Conservation (phyloP, 1,284 basidiomycete species). For the Heterobasidion occidentale region DNA sequence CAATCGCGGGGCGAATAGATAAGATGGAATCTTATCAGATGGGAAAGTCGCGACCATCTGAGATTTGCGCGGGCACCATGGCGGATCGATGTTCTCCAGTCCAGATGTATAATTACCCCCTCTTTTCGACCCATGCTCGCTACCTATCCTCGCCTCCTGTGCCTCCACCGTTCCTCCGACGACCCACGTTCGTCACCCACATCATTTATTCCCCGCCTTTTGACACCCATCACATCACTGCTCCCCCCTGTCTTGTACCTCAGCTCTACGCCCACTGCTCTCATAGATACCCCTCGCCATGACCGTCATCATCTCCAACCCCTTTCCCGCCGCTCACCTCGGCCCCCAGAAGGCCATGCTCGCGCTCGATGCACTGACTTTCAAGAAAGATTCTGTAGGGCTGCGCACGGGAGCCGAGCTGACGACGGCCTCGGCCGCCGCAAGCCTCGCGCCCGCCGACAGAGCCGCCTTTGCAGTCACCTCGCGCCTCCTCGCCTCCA, state of each 20-base stretch:
- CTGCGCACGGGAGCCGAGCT: background rate
- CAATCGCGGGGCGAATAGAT: background rate
- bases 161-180: background rate
- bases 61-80: background rate
- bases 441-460: constrained; percentile 17
- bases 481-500: constrained; percentile 36
- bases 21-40: constrained; percentile 2
- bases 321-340: background rate
- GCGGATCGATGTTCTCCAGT: background rate
- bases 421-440: background rate
- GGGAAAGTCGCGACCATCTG: background rate
- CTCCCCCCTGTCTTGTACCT: background rate
- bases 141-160: background rate
- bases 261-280: background rate
- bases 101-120: background rate
- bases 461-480: constrained; percentile 36
- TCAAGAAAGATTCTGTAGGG: background rate
- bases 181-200: background rate
- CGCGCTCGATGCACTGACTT: background rate
- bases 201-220: background rate
- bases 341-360: background rate
- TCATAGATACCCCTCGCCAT: background rate
- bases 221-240: background rate
- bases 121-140: background rate
- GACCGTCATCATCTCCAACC: background rate